Conservation (phyloP, 129 eudicot genomes). For the Centrapalus pauciflorus region DNA sequence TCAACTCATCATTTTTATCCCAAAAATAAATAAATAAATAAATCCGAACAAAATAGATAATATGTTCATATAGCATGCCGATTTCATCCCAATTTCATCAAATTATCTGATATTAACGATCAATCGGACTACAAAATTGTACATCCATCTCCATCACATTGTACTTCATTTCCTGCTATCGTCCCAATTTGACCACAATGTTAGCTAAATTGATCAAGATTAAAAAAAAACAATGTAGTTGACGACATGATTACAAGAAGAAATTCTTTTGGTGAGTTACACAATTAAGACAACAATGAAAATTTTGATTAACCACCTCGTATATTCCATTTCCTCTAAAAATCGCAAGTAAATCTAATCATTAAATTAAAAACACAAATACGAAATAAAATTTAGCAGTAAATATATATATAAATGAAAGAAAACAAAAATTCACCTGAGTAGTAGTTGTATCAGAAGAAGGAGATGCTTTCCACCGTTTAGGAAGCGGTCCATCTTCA, state of each 20-base stretch:
- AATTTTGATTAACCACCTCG: constrained; percentile 1
- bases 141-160: neutral
- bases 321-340: neutral
- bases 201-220: neutral
- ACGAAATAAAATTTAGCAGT: neutral
- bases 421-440: constrained; percentile 19
- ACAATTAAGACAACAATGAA: neutral
- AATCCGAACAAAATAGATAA: neutral
- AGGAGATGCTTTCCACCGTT: constrained; percentile 23
- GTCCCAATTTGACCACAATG: constrained; percentile 2
- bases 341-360: neutral
- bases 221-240: neutral
- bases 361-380: neutral
- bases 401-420: no score
- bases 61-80: neutral
- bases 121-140: neutral
- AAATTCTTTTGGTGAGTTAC: neutral
- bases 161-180: neutral
- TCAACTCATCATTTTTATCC: constrained; percentile 6
- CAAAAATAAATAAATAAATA: neutral
- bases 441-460: neutral
- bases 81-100: neutral
- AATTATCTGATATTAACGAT: neutral
- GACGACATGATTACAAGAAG: neutral
- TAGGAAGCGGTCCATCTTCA: constrained; percentile 14